A percentile compares a stretch with the other conserved stretches of the same genome.
Evolutionary conservation across 2,329 filamentous ascomycete genomes (phyloP).

Genomic region (Lachnellula willkommii): DNA sequence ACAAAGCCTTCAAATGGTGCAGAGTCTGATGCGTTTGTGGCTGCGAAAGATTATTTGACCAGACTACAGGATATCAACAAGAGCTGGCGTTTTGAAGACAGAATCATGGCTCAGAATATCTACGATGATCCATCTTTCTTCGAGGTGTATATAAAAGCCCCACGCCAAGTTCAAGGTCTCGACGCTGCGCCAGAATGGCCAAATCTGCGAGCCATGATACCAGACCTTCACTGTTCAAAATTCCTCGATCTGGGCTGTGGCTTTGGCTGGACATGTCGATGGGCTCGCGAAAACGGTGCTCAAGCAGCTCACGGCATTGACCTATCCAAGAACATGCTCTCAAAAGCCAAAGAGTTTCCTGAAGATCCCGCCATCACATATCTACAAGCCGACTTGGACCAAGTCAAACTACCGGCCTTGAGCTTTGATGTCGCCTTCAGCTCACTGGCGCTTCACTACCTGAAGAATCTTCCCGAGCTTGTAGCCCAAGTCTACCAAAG

Average conservation of each 20-base stretch:
- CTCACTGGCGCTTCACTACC: slow-evolving; percentile 85
- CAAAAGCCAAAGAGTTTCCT: slow-evolving; percentile 28
- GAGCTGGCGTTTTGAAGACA: too few relatives aligned
- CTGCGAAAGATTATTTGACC: not conserved
- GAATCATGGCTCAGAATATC: slow-evolving; percentile 35
- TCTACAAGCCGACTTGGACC: slow-evolving; percentile 33
- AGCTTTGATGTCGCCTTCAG: slow-evolving; percentile 84
- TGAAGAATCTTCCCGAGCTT: slow-evolving; percentile 83
- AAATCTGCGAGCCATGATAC: slow-evolving; percentile 37
- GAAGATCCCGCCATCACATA: slow-evolving; percentile 29
- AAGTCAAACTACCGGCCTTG: slow-evolving; percentile 38
- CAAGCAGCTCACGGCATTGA: slow-evolving; percentile 36
- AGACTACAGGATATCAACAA: too few relatives aligned
- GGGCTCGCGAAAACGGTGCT: slow-evolving; percentile 36
- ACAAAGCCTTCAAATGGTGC: not conserved
- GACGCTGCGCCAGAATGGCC: slow-evolving; percentile 41
- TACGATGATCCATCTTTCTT: slow-evolving; percentile 41
- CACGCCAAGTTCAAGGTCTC: slow-evolving; percentile 37
- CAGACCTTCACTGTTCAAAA: slow-evolving; percentile 27
- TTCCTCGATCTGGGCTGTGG: slow-evolving; percentile 44
- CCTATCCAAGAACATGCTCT: slow-evolving; percentile 41
- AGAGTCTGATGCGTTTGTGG: not conserved
- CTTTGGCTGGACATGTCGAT: slow-evolving; percentile 43
- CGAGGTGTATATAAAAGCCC: slow-evolving; percentile 38
- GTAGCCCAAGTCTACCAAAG: slow-evolving; percentile 76